These are phyloP conservation scores for Thraustotheca clavata DNA, from an alignment of 352 stramenopile genomes.

Conservation along the genomic window DNA sequence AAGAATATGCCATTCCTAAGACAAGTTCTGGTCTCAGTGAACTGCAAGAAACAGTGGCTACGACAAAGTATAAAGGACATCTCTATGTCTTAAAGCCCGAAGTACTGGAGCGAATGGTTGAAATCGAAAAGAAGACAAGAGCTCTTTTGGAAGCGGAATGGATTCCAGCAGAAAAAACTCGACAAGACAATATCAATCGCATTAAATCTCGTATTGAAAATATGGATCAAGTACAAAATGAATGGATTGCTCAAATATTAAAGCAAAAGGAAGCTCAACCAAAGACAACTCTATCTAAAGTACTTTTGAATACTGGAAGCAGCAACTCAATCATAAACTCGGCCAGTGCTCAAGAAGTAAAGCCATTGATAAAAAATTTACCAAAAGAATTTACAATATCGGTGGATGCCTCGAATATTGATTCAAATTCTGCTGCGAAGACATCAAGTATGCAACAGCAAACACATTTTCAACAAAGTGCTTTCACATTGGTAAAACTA, in stretches of 20 bases:
- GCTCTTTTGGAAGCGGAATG: background rate
- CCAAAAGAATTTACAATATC: too few species aligned
- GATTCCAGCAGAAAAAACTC: background rate
- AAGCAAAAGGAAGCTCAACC: background rate
- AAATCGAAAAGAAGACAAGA: background rate
- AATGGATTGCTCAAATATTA: conserved; percentile 6
- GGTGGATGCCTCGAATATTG: too few species aligned
- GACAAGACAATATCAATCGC: background rate
- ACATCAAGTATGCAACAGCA: too few species aligned
- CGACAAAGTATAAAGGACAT: background rate
- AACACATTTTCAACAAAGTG: too few species aligned
- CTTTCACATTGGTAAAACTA: too few species aligned
- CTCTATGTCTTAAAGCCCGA: background rate
- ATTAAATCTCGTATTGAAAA: conserved; percentile 1
- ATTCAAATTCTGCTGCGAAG: too few species aligned
- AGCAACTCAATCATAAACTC: too few species aligned
- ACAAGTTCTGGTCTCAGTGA: background rate
- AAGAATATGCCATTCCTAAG: background rate
- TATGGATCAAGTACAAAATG: background rate
- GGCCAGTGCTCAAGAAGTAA: too few species aligned
- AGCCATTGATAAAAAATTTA: too few species aligned
- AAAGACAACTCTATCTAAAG: background rate
- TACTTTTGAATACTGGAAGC: too few species aligned
- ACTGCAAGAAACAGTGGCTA: background rate
- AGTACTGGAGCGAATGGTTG: conserved; percentile 8